These are phyloP conservation scores for Sideroxylon spinosum DNA, from an alignment of 179 eudicot species.

Conservation along the genomic window DNA sequence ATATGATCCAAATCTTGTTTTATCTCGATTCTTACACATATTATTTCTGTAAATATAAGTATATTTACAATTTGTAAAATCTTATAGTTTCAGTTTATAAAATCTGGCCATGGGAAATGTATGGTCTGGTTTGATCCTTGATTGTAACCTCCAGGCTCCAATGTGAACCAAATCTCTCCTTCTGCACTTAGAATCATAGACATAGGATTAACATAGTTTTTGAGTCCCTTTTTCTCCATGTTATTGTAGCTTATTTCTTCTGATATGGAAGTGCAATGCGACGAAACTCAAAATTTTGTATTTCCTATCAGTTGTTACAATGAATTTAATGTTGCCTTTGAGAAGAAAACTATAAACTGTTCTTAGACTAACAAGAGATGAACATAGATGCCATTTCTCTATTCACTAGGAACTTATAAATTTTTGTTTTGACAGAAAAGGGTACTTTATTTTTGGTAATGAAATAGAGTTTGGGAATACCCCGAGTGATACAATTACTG, in stretches of 20 bases:
- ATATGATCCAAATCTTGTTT: no score
- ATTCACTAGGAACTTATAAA: not conserved
- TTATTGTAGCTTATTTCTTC: not conserved
- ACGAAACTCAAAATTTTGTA: not conserved
- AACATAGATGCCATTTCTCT: not conserved
- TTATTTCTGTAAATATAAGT: no score
- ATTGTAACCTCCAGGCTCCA: not conserved
- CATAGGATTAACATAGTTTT: not conserved
- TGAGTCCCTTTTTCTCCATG: not conserved
- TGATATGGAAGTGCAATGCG: no score
- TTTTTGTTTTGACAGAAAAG: not conserved
- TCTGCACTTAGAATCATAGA: not conserved
- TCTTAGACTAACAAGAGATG: not conserved
- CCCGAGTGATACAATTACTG: not conserved
- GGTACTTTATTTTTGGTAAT: not conserved
- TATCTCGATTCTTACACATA: no score
- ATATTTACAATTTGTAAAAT: no score
- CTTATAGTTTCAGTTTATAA: no score
- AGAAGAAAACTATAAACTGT: not conserved
- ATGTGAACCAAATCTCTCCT: not conserved
- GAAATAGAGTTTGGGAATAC: not conserved
- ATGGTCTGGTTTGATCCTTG: no score
- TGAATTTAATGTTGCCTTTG: no score
- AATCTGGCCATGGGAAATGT: no score
- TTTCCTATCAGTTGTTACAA: not conserved